These are phyloP conservation scores for Globisporangium canariense DNA, from an alignment of 352 stramenopile species.

Conservation along the genomic window DNA sequence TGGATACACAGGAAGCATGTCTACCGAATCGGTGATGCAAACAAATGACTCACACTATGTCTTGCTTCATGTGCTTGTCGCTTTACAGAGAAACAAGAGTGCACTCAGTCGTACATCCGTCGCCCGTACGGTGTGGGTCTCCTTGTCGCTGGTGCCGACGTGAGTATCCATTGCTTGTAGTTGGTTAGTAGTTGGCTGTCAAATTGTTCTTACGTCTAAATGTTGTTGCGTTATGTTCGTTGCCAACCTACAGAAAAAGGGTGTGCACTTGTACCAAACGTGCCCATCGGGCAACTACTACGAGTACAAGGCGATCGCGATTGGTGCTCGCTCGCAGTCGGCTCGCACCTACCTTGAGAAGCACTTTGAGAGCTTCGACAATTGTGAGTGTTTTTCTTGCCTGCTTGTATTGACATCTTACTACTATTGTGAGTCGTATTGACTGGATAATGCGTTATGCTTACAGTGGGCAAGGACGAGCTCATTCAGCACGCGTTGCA, in stretches of 20 bases:
- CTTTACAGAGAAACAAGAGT: constrained; percentile 92
- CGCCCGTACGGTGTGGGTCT: constrained; percentile 98
- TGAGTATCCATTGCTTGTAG: constrained; percentile 36
- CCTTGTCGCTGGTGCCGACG: constrained; percentile 90
- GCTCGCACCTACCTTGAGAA: constrained; percentile 99
- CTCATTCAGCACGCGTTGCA: constrained; percentile 98
- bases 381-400: constrained; percentile 40
- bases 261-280: constrained; percentile 98
- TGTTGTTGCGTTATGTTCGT: constrained; percentile 8
- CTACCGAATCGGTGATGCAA: not conserved
- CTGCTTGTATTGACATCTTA: not conserved
- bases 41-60: not conserved
- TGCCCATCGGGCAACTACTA: constrained; percentile 98
- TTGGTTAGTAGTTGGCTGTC: not conserved
- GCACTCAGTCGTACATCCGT: constrained; percentile 98
- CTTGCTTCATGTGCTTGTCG: not conserved
- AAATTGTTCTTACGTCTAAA: constrained; percentile 8
- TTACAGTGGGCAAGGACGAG: constrained; percentile 88
- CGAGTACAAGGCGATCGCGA: constrained; percentile 98
- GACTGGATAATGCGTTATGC: constrained; percentile 9
- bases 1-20: not conserved
- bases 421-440: not conserved
- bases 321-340: constrained; percentile 96
- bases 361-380: constrained; percentile 93
- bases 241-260: constrained; percentile 84